Evolutionary conservation across 352 stramenopile genomes (phyloP).

Genomic region (Pythium apleroticum): DNA sequence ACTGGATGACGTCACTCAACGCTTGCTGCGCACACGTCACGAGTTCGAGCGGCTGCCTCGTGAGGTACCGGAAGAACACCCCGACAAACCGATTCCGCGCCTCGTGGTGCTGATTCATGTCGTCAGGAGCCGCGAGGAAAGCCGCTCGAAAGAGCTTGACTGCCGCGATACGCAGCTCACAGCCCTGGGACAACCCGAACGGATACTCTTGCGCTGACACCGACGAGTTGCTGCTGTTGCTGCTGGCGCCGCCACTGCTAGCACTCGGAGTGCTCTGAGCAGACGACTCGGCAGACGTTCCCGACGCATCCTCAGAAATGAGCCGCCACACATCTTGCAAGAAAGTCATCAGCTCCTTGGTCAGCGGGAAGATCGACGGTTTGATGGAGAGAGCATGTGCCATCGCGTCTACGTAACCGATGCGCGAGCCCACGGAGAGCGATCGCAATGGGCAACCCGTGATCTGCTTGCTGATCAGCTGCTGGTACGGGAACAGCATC

Average conservation of each 20-base stretch:
- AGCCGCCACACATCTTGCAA: slow-evolving; percentile 85
- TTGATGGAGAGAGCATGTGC: slow-evolving; percentile 72
- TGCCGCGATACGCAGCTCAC: slow-evolving; percentile 83
- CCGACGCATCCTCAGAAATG: slow-evolving; percentile 68
- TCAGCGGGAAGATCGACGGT: slow-evolving; percentile 78
- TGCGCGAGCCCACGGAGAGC: slow-evolving; percentile 63
- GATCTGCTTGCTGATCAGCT: slow-evolving; percentile 84
- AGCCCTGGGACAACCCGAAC: slow-evolving; percentile 80
- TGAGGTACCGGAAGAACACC: slow-evolving; percentile 92
- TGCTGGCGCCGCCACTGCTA: background rate
- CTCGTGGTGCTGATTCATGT: slow-evolving; percentile 86
- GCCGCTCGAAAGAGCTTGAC: slow-evolving; percentile 87
- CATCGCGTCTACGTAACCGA: slow-evolving; percentile 86
- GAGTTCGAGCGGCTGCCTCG: slow-evolving; percentile 75
- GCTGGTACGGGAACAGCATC: slow-evolving; percentile 81
- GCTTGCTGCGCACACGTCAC: slow-evolving; percentile 80
- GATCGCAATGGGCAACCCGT: slow-evolving; percentile 77
- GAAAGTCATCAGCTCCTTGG: slow-evolving; percentile 85
- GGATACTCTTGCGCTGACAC: slow-evolving; percentile 84
- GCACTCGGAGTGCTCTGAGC: background rate
- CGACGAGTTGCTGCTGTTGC: slow-evolving; percentile 22
- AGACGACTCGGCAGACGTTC: background rate
- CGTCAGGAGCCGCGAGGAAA: slow-evolving; percentile 77
- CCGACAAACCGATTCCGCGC: slow-evolving; percentile 84
- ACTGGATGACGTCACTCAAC: slow-evolving; percentile 77